Conservation (phyloP, 495 filamentous ascomycete genomes). For the Penicillium cosmopolitanum region DNA sequence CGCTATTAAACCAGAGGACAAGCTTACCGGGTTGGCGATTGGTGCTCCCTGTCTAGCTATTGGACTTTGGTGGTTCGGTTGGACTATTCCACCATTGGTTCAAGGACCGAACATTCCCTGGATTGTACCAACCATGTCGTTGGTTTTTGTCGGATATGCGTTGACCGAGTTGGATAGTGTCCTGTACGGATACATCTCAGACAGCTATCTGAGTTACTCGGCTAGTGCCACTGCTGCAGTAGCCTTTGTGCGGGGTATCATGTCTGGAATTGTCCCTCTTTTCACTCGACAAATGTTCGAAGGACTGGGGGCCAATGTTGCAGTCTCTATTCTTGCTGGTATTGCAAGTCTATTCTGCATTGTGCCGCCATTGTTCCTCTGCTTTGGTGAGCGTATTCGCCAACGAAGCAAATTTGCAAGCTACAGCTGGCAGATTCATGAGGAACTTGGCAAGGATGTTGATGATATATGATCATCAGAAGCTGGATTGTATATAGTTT, state of each 20-base stretch:
- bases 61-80: constrained; percentile 56
- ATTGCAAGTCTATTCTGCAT: constrained; percentile 50
- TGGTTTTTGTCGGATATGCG: constrained; percentile 53
- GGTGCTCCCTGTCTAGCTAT: constrained; percentile 50
- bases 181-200: constrained; percentile 56
- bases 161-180: constrained; percentile 54
- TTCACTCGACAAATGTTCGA: constrained; percentile 50
- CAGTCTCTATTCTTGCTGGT: constrained; percentile 47
- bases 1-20: constrained; percentile 51
- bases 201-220: constrained; percentile 55
- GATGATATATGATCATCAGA: constrained; percentile 20
- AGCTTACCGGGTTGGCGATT: constrained; percentile 49
- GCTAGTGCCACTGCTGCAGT: constrained; percentile 55
- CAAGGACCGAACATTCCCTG: constrained; percentile 31
- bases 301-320: constrained; percentile 46
- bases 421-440: constrained; percentile 45
- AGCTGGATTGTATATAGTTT: background rate
- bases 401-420: constrained; percentile 51
- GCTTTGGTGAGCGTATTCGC: constrained; percentile 47
- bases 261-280: constrained; percentile 51
- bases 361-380: constrained; percentile 46
- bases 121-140: constrained; percentile 45
- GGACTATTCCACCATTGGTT: constrained; percentile 50
- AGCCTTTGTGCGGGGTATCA: constrained; percentile 45
- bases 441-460: constrained; percentile 35